These are phyloP conservation scores for Leccinum pellstonianum DNA, from an alignment of 768 basidiomycete genomes.

Conservation along the genomic window DNA sequence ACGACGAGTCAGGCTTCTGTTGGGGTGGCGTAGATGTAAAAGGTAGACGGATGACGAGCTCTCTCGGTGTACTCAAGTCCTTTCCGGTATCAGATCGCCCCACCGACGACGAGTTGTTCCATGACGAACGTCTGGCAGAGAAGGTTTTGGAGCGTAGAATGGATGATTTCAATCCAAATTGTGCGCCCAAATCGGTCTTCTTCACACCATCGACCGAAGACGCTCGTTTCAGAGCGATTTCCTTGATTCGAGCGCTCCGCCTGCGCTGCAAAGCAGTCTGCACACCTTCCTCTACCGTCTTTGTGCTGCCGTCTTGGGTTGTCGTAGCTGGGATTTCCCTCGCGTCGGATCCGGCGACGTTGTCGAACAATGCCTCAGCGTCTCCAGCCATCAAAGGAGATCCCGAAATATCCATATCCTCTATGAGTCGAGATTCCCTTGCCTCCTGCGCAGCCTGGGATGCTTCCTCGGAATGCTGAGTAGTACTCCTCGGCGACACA, in stretches of 20 bases:
- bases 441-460: neutral
- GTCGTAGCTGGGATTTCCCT: neutral
- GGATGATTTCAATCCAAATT: slow-evolving; percentile 6
- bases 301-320: neutral
- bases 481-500: neutral
- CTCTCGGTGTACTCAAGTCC: slow-evolving; percentile 8
- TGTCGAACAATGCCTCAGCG: neutral
- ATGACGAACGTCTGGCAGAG: slow-evolving; percentile 1
- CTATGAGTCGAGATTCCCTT: slow-evolving; percentile 23
- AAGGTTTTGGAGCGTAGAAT: slow-evolving; percentile 14
- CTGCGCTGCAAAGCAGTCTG: slow-evolving; percentile 13
- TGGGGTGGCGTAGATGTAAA: slow-evolving; percentile 22
- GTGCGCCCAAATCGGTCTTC: neutral
- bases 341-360: neutral
- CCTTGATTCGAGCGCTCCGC: slow-evolving; percentile 26
- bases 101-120: neutral
- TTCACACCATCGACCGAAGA: slow-evolving; percentile 6
- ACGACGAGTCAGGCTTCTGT: neutral
- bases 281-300: neutral
- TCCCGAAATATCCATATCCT: slow-evolving; percentile 28
- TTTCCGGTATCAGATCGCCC: neutral
- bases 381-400: slow-evolving; percentile 21
- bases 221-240: slow-evolving; percentile 12
- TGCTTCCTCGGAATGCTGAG: neutral
- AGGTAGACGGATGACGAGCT: slow-evolving; percentile 24